Conservation (phyloP, 495 filamentous ascomycete genomes). For the Xylaria venustula region DNA sequence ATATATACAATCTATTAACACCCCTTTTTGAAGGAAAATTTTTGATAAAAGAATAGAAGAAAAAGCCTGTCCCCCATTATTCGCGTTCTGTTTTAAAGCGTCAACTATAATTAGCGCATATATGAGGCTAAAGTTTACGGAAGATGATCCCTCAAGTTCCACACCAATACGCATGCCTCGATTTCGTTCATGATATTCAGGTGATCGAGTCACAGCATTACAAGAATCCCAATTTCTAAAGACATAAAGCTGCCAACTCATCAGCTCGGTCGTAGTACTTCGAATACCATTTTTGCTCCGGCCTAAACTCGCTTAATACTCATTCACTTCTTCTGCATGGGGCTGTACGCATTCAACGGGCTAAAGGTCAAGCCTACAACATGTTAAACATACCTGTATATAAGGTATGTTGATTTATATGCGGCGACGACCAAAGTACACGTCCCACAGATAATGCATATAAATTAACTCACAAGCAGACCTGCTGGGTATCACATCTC, state of each 20-base stretch:
- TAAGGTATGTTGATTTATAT: no score
- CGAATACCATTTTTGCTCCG: neutral
- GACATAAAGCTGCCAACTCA: neutral
- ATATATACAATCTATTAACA: no score
- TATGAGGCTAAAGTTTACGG: conserved; percentile 20
- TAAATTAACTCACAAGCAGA: no score
- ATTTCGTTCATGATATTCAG: neutral
- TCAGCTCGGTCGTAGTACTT: neutral
- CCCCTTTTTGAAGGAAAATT: no score
- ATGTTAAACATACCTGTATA: no score
- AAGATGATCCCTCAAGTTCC: conserved; percentile 26
- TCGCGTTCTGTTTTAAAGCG: conserved; percentile 7
- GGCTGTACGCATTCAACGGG: no score
- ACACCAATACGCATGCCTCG: conserved; percentile 10
- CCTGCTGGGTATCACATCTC: no score
- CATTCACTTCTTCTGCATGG: no score
- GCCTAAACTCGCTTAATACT: neutral
- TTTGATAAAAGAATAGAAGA: no score
- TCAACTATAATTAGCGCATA: neutral
- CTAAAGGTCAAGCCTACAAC: no score
- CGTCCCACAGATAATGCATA: no score
- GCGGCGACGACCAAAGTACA: no score
- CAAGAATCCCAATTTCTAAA: neutral
- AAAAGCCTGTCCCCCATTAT: conserved; percentile 16
- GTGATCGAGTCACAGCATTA: neutral